Conservation (phyloP, 108 stramenopile species). For the Skeletonema menzelii region DNA sequence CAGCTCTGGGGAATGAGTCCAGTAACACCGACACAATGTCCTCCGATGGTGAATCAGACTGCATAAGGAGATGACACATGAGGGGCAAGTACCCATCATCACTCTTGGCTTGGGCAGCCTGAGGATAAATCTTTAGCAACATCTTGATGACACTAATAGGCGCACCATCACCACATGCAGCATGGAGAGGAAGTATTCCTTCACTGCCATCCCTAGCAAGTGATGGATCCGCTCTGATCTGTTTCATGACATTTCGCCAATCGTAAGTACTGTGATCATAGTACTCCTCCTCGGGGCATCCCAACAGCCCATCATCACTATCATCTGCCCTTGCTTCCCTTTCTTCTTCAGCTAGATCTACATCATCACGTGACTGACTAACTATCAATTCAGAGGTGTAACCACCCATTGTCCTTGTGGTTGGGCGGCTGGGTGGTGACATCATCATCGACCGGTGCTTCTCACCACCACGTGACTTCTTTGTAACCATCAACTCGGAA, state of each 20-base stretch:
- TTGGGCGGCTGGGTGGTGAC: too few relatives aligned
- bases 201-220: background rate
- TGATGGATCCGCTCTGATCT: background rate
- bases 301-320: background rate
- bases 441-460: too few relatives aligned
- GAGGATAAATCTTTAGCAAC: background rate
- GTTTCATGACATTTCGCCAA: background rate
- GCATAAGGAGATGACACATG: background rate
- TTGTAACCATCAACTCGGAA: too few relatives aligned
- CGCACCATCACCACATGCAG: background rate
- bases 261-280: background rate
- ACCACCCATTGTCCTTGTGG: background rate
- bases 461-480: too few relatives aligned
- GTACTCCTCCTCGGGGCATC: background rate
- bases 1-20: background rate
- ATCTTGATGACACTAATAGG: background rate
- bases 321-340: background rate
- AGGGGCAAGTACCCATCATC: background rate
- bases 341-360: background rate
- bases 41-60: background rate
- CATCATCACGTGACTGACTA: background rate
- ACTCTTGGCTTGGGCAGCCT: background rate
- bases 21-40: background rate
- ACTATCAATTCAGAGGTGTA: background rate
- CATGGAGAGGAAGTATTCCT: background rate